Base-by-base conservation (phyloP, 108 stramenopile genomes). In the Nitzschia sp. region DNA sequence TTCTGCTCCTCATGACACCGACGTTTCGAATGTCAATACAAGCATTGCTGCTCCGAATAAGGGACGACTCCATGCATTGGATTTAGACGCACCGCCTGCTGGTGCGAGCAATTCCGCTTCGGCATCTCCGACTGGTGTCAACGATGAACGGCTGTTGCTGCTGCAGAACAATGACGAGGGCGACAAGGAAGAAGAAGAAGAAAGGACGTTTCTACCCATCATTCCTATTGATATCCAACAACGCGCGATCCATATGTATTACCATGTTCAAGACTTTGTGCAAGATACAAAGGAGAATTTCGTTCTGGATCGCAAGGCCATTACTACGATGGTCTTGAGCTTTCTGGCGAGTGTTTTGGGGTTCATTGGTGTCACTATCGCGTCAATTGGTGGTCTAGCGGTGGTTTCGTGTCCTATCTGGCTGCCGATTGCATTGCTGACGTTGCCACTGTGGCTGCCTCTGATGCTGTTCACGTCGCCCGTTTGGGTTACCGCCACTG, bases 221-320 rank as follows among this genome's bases (percentile, higher is more conserved):
- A 32, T 56, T 21, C 55, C 55, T 3, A 27, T 30, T 4, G 8
- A 25, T 16, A 56, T 56, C 19, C 60, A 41, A 45, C 17, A 45
- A 26, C 5, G 16, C 22, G 23, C 33, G 41, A 2, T 41, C 6
- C 29, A 61, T 16, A 41, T 21, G 9, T 61, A 26, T 38, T 61
- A n/a, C 26, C 36, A 44, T 22, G 41, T 34, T 13, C 38, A 38
- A 26, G 31, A 31, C 2, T 61, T 61, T 45, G 36, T 61, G 19
- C 32, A 61, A 26, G 60, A 61, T 11, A 2, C n/a, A 25, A 8
- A 61, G 41, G 45, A 61, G 2, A 41, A 41, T 31, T 61, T 61
- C 32, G 60, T 61, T 13, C 26, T 38, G 36, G 60, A 61, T 31
- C 36, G 60, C 36, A 61, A 61, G 60, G 31, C 60, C 35, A 44